Base-by-base conservation (phyloP, 179 eudicot species). In the Spergularia azorica region DNA sequence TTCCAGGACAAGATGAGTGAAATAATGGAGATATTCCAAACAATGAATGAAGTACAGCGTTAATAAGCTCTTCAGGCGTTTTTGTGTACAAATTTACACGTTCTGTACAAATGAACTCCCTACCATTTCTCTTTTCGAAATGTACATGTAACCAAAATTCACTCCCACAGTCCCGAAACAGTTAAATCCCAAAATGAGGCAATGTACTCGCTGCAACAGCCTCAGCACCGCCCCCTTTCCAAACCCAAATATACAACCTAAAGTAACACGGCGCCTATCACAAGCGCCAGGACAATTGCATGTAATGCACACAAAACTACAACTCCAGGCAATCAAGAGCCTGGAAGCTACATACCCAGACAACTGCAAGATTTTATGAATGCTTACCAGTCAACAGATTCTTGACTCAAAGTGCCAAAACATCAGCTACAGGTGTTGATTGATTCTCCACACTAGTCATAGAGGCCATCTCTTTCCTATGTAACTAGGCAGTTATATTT, bases 141-240 rank as follows among this genome's bases (percentile, higher is more conserved):
- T 76, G 62, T 76, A 76, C 78, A 76, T 60, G 38, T 21, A 4
- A 26, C 21, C 65, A 61, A 18, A 75, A 17, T 66, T 54, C 56
- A 39, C 43, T 76, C 55, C 17, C 72, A 55, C 14, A 66, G 52
- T 64, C 70, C 58, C 16, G 20, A 3, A 8, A 55, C 32, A 41
- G 17, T 63, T 67, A 39, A 26, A 66, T 76, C 78, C 69, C 78
- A 75, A 76, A 75, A 26, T 26, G 32, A 26, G 32, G 32, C 32
- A 26, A n/a, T n/a, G n/a, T n/a, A n/a, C n/a, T n/a, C n/a, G n/a
- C n/a, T 26, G 32, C 32, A 26, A 26, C 32, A 26, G 32, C 32
- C 32, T 26, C 32, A 26, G 32, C 32, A 26, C 32, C 32, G 32
- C 32, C n/a, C 61, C 13, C 48, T 43, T 7, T 7, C 48, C 48